Base-by-base conservation (phyloP, 805 yeast genomes). In the Barnettozyma populi region DNA sequence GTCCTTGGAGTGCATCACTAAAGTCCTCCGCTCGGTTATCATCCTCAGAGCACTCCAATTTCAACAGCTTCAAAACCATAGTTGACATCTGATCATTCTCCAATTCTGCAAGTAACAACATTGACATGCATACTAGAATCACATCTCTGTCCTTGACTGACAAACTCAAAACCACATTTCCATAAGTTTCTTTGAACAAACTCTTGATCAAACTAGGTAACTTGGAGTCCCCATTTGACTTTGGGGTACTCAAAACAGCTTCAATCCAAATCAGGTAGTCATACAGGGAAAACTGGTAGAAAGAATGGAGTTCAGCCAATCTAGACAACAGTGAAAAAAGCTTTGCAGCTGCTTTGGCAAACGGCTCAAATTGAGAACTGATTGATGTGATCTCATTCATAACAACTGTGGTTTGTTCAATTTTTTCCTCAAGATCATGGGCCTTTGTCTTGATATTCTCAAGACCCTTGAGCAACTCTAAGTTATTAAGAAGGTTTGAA, bases 391-490 rank as follows among this genome's bases (percentile, higher is more conserved):
- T 78, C 4, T 75, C 70, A 1, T 54, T 62, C 71, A 88, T 76
- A 4, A 88, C 77, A 7, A 58, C 57, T 2, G 69, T 69, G 0
- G 90, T 78, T 46, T 82, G 82, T 2, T 52, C 55, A 49, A 86
- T 71, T 58, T 83, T 81, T 2, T 47, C 47, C 34, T 76, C 75
- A 14, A 88, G 74, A 16, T 73, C 72, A 0, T 52, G 54, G 0
- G 95, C 70, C 54, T 90, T 90, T 1, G 60, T 50, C 59, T 92
- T 90, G 44, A 92, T 65, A 1, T 57, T 61, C 55, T 86, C 94
- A 43, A 90, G 68, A 2, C 84, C 78, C 5, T 70, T 65, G 16
- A 86, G 61, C 3, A 90, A 64, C 0, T 67, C 71, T 45, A 80
- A 81, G 61, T 85, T 80, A 6, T 89, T 95, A 29, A 90, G 68